Evolutionary conservation across 805 yeast genomes (phyloP), one percentile per base, ranked within the genome.

Genomic region (Komagataella ulmi): DNA sequence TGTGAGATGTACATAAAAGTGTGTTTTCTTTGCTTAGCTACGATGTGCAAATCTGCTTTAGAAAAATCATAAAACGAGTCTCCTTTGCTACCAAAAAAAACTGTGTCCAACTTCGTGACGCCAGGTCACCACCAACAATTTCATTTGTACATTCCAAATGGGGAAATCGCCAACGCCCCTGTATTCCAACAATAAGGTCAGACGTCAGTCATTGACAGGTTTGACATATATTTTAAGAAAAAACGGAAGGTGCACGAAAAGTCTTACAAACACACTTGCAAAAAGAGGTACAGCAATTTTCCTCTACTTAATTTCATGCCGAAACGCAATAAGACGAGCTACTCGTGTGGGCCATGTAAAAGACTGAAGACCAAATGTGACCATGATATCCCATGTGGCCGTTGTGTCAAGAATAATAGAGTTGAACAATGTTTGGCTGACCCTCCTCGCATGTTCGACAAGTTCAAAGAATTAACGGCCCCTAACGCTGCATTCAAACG

Each of bases 391-490:
- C 59, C 58, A 2, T 51, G 54, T 44, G 49, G 50, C 10, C 48
- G 52, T 5, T 56, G 57, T 30, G 46, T 48, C 8, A 49, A 52
- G 44, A 21, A 53, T 17, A 50, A 53, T 19, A 54, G 52, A 19
- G 48, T 43, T 21, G 55, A 51, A 4, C 52, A 50, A 66, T 36
- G 66, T 72, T 10, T 62, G 76, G 60, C 66, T 17, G 52, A 54
- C 24, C 57, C 57, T 3, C 56, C 57, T 7, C 55, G 48, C 17
- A 52, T 30, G 40, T 30, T 30, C 40, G 40, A 30, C 40, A 30
- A 30, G 14, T 30, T 30, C n/a, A 30, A 30, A 30, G 40, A 30
- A 30, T 14, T 30, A 30, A 30, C 40, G 14, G 40, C 40, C 40
- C 40, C 40, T 5, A 30, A 30, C 40, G 40, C 40, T 30, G n/a